phyloP scores from a whole-genome alignment of 1,284 basidiomycete genomes.

The Tausonia pullulans region DNA sequence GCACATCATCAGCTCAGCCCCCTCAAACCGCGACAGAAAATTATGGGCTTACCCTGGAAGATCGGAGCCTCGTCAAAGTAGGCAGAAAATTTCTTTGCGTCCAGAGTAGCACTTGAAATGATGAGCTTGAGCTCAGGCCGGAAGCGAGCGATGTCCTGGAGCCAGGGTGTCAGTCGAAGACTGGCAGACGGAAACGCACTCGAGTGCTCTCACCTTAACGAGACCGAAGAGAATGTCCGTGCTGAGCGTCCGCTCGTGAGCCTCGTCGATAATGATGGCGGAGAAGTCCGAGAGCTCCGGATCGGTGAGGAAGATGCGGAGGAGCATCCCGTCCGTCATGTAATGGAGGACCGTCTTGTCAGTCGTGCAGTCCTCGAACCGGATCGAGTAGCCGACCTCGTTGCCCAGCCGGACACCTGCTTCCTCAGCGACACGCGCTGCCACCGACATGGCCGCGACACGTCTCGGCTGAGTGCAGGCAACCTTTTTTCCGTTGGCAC shows the following conservation, averaged over 20 bases:
- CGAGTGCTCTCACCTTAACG: slow-evolving; percentile 63
- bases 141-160: slow-evolving; percentile 89
- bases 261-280: slow-evolving; percentile 90
- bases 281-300: slow-evolving; percentile 87
- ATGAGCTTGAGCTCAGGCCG: slow-evolving; percentile 79
- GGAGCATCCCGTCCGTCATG: slow-evolving; percentile 98
- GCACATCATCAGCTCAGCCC: background rate
- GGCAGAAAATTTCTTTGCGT: slow-evolving; percentile 89
- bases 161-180: background rate
- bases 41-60: slow-evolving; percentile 58
- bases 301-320: slow-evolving; percentile 90
- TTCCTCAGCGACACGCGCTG: slow-evolving; percentile 96
- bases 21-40: background rate
- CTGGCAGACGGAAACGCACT: slow-evolving; percentile 7
- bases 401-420: slow-evolving; percentile 94
- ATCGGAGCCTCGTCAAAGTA: slow-evolving; percentile 92
- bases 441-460: slow-evolving; percentile 98
- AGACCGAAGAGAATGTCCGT: slow-evolving; percentile 95
- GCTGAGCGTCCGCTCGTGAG: slow-evolving; percentile 87
- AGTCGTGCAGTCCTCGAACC: slow-evolving; percentile 98
- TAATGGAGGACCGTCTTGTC: slow-evolving; percentile 96
- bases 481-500: slow-evolving; percentile 72
- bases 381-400: slow-evolving; percentile 96
- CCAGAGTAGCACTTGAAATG: slow-evolving; percentile 93
- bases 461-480: slow-evolving; percentile 98